phyloP scores from a whole-genome alignment of 2,329 filamentous ascomycete species.

The Chaetomium sp. region DNA sequence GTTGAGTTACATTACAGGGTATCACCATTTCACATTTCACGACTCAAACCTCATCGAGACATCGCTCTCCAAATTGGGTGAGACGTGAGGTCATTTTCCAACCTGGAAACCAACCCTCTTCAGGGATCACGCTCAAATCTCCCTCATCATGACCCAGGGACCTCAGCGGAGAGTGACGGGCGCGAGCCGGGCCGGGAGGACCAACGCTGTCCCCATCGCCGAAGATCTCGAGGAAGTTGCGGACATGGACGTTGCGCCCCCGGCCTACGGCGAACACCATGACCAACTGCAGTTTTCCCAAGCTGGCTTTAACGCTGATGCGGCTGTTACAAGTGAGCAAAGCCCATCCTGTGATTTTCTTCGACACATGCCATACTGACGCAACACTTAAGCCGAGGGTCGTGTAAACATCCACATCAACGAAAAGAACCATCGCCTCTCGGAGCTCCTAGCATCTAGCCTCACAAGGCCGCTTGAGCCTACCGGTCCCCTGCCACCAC shows the following conservation, averaged over 20 bases:
- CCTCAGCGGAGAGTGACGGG: slow-evolving; percentile 6
- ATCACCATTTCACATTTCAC: background rate
- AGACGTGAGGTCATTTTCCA: background rate
- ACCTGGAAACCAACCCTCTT: background rate
- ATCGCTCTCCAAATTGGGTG: background rate
- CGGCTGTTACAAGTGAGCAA: slow-evolving; percentile 55
- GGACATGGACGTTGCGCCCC: slow-evolving; percentile 48
- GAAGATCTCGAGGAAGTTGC: slow-evolving; percentile 38
- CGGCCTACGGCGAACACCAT: slow-evolving; percentile 61
- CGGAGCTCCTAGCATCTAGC: slow-evolving; percentile 67
- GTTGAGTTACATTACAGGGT: background rate
- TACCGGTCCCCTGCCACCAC: slow-evolving; percentile 57
- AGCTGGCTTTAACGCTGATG: slow-evolving; percentile 64
- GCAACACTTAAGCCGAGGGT: slow-evolving; percentile 61
- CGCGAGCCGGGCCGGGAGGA: slow-evolving; percentile 12
- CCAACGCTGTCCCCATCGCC: slow-evolving; percentile 25
- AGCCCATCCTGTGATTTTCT: background rate
- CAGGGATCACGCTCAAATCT: background rate
- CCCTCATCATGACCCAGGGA: slow-evolving; percentile 12
- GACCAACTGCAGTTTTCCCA: slow-evolving; percentile 62
- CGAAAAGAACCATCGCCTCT: slow-evolving; percentile 66
- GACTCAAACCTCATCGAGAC: background rate
- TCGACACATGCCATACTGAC: background rate
- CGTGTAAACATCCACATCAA: slow-evolving; percentile 80
- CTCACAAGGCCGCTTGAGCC: slow-evolving; percentile 54